These are phyloP conservation scores for Hydnum rufescens DNA, from an alignment of 768 basidiomycete species.

Conservation along the genomic window DNA sequence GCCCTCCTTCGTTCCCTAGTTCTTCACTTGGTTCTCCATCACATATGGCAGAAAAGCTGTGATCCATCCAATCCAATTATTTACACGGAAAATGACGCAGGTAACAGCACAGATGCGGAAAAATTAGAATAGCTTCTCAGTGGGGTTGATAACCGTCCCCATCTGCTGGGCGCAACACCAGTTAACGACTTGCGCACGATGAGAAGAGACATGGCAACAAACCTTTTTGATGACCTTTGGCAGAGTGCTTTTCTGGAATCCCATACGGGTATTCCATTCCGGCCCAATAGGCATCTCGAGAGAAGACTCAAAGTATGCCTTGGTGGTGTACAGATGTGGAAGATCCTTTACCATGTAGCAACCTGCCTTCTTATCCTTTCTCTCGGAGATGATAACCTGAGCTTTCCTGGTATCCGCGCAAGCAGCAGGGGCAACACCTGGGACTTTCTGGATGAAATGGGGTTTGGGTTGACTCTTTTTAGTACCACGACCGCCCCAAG, in stretches of 20 bases:
- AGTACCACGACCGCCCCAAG: conserved; percentile 75
- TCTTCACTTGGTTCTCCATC: too few species aligned
- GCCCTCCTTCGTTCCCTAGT: too few species aligned
- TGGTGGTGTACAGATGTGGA: conserved; percentile 86
- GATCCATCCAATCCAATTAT: too few species aligned
- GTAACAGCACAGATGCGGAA: too few species aligned
- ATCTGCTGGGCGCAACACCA: too few species aligned
- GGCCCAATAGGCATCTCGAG: conserved; percentile 65
- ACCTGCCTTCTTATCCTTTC: conserved; percentile 79
- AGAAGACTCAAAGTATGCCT: conserved; percentile 75
- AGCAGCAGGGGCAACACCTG: conserved; percentile 57
- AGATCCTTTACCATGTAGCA: conserved; percentile 83
- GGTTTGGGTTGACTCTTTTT: conserved; percentile 40
- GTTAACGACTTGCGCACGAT: too few species aligned
- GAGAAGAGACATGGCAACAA: too few species aligned
- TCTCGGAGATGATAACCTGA: conserved; percentile 91
- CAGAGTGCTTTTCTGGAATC: conserved; percentile 65
- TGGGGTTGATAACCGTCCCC: too few species aligned
- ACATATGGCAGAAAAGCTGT: too few species aligned
- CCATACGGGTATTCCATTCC: conserved; percentile 86
- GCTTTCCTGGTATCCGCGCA: conserved; percentile 71
- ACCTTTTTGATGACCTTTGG: conserved; percentile 82
- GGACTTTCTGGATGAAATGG: conserved; percentile 57
- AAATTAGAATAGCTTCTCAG: too few species aligned
- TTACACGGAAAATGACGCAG: too few species aligned